Evolutionary conservation across 1,139 yeast genomes (phyloP).

Genomic region (Pichia sp.): DNA sequence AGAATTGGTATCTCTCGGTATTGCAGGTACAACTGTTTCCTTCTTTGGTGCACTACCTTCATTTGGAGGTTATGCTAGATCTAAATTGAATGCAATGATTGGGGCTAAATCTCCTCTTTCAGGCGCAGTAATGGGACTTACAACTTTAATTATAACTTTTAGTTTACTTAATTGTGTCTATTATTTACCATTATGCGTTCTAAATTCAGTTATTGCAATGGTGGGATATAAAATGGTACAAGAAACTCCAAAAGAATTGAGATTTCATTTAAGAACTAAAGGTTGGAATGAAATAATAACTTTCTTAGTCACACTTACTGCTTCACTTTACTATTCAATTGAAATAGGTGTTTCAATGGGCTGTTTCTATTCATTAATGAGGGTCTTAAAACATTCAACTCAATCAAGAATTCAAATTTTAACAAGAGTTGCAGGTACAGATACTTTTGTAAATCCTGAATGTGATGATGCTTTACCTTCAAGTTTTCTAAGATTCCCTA

Average conservation of each 20-base stretch:
- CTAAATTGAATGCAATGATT: conserved; percentile 78
- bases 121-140: conserved; percentile 71
- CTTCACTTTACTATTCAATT: conserved; percentile 75
- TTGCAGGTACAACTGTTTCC: conserved; percentile 60
- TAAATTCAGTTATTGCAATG: conserved; percentile 73
- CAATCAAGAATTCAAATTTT: conserved; percentile 83
- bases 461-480: conserved; percentile 24
- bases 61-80: conserved; percentile 94
- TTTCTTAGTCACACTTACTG: conserved; percentile 59
- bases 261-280: conserved; percentile 62
- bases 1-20: conserved; percentile 77
- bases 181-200: conserved; percentile 71
- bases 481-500: conserved; percentile 10
- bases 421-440: conserved; percentile 75
- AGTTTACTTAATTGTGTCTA: conserved; percentile 58
- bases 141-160: conserved; percentile 59
- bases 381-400: conserved; percentile 81
- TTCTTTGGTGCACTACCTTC: conserved; percentile 80
- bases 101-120: conserved; percentile 83
- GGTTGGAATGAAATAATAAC: conserved; percentile 78
- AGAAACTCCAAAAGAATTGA: conserved; percentile 78
- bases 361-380: conserved; percentile 64
- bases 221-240: conserved; percentile 76
- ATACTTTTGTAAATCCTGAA: conserved; percentile 74
- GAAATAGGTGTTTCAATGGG: conserved; percentile 90